Conservation (phyloP, 495 filamentous ascomycete genomes). For the Thermochaetoides thermophila region DNA sequence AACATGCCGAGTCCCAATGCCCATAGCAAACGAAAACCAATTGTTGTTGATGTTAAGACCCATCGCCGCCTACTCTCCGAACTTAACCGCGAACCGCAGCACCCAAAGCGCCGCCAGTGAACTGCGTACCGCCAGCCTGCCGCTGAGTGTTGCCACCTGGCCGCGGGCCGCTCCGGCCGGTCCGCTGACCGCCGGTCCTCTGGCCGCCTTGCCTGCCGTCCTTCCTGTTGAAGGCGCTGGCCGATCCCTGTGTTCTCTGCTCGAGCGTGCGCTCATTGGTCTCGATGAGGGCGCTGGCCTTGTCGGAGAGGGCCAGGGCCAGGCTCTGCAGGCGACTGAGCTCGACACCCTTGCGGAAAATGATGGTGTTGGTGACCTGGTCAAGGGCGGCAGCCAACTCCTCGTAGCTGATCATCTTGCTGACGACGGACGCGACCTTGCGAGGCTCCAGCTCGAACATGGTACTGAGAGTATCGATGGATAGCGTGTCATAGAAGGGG, state of each 20-base stretch:
- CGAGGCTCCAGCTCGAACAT: constrained; percentile 92
- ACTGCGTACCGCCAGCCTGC: constrained; percentile 43
- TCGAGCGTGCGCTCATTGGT: constrained; percentile 93
- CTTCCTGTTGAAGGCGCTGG: constrained; percentile 86
- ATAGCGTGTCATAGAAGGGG: constrained; percentile 95
- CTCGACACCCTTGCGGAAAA: constrained; percentile 99
- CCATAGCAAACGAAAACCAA: constrained; percentile 17
- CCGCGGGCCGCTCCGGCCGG: constrained; percentile 51
- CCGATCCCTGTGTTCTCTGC: constrained; percentile 87
- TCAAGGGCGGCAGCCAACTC: constrained; percentile 91
- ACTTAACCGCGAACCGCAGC: constrained; percentile 35
- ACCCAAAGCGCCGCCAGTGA: constrained; percentile 42
- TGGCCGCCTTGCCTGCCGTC: constrained; percentile 64
- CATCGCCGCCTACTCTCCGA: too few relatives aligned
- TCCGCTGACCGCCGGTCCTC: constrained; percentile 47
- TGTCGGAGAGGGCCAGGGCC: constrained; percentile 86
- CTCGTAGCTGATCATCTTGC: constrained; percentile 99
- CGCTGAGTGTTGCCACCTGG: constrained; percentile 36
- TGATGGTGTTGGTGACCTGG: constrained; percentile 92
- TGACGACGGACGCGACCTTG: constrained; percentile 88
- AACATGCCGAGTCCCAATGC: constrained; percentile 22
- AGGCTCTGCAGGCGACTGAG: constrained; percentile 89
- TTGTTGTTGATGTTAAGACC: too few relatives aligned
- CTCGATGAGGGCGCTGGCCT: constrained; percentile 89
- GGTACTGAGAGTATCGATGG: constrained; percentile 62